phyloP scores from a whole-genome alignment of 768 basidiomycete species.

The Mycena epipterygia region DNA sequence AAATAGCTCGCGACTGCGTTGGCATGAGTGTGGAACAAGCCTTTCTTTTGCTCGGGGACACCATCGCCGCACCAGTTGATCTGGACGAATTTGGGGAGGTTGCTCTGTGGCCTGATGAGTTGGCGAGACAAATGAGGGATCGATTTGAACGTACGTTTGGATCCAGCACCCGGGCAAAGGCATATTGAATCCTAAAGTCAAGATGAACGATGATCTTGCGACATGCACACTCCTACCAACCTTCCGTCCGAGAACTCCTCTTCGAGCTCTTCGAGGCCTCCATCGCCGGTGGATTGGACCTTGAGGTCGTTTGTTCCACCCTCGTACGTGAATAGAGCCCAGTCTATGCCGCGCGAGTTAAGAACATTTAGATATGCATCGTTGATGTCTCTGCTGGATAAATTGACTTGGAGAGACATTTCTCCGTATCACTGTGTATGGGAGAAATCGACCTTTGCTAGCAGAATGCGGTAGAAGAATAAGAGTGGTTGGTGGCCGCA shows the following conservation, averaged over 20 bases:
- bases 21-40: constrained; percentile 91
- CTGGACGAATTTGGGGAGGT: constrained; percentile 92
- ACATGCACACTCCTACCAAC: constrained; percentile 51
- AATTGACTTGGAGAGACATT: constrained; percentile 88
- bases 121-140: not conserved
- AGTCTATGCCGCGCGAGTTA: constrained; percentile 76
- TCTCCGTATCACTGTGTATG: constrained; percentile 14
- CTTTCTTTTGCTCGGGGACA: constrained; percentile 93
- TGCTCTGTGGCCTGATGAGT: constrained; percentile 62
- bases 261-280: constrained; percentile 91
- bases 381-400: constrained; percentile 78
- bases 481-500: no score
- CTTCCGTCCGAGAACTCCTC: constrained; percentile 97
- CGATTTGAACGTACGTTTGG: constrained; percentile 71
- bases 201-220: constrained; percentile 22
- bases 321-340: constrained; percentile 86
- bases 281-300: constrained; percentile 86
- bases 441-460: no score
- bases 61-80: constrained; percentile 99
- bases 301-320: constrained; percentile 89
- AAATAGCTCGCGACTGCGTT: constrained; percentile 84
- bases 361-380: constrained; percentile 84
- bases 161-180: constrained; percentile 88
- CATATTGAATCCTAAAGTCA: constrained; percentile 87
- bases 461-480: no score